These are phyloP conservation scores for Abelmoschus esculentus DNA, from an alignment of 345 rosid genomes.

Conservation along the genomic window DNA sequence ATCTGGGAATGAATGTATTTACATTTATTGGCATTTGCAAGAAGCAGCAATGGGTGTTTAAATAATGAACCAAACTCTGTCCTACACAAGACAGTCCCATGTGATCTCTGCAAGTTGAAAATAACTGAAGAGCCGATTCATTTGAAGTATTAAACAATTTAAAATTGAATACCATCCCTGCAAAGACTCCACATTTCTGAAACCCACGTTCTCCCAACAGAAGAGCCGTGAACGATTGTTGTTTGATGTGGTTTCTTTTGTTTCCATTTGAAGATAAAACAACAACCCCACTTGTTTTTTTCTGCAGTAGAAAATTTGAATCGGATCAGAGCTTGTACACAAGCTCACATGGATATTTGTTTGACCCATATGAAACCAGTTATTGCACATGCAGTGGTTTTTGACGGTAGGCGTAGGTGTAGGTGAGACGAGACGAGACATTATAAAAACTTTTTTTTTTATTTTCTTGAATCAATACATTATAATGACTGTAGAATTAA, in stretches of 20 bases:
- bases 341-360: slow-evolving; percentile 16
- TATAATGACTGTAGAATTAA: too few species aligned
- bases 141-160: neutral
- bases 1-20: neutral
- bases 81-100: slow-evolving; percentile 23
- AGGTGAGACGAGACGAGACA: too few species aligned
- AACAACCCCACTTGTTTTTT: neutral
- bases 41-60: slow-evolving; percentile 14
- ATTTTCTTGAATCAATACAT: too few species aligned
- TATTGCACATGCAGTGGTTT: too few species aligned
- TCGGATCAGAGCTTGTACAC: neutral
- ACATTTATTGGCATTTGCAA: slow-evolving; percentile 19
- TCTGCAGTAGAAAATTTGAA: neutral
- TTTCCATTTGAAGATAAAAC: slow-evolving; percentile 8
- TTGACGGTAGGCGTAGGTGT: too few species aligned
- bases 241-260: neutral
- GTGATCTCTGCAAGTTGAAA: slow-evolving; percentile 22
- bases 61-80: slow-evolving; percentile 20
- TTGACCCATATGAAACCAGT: neutral
- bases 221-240: slow-evolving; percentile 17
- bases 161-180: slow-evolving; percentile 19
- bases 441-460: too few species aligned
- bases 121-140: neutral
- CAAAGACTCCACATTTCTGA: slow-evolving; percentile 24
- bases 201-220: slow-evolving; percentile 10